Evolutionary conservation across 306 rosid species (phyloP).

Genomic region (Ceratonia siliqua): DNA sequence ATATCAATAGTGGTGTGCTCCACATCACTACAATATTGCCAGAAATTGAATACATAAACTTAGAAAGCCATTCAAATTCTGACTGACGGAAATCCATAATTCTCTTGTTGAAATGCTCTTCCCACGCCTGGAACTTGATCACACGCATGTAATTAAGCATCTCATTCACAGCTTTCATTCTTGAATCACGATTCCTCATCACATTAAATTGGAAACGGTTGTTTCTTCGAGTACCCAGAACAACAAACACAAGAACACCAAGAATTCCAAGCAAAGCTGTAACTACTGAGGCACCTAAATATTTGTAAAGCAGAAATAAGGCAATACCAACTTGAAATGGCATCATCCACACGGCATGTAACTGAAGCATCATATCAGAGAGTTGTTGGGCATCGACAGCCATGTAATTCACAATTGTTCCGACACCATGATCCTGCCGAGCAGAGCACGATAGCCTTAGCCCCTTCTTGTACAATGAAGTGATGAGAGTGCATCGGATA

Average conservation of each 20-base stretch:
- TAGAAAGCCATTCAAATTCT: constrained; percentile 80
- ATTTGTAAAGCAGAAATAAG: constrained; percentile 60
- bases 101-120: constrained; percentile 79
- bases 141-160: constrained; percentile 95
- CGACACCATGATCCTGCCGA: constrained; percentile 86
- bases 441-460: constrained; percentile 75
- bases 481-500: constrained; percentile 73
- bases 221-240: constrained; percentile 48
- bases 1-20: constrained; percentile 68
- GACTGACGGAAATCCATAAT: constrained; percentile 56
- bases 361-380: constrained; percentile 90
- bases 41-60: constrained; percentile 75
- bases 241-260: constrained; percentile 47
- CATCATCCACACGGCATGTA: constrained; percentile 87
- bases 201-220: constrained; percentile 60
- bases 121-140: constrained; percentile 99
- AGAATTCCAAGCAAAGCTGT: constrained; percentile 59
- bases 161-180: constrained; percentile 97
- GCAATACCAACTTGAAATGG: constrained; percentile 77
- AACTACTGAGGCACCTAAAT: constrained; percentile 57
- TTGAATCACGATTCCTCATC: constrained; percentile 83
- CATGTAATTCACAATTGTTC: constrained; percentile 95
- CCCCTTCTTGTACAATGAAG: constrained; percentile 87
- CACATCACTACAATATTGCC: constrained; percentile 67
- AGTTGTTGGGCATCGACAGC: constrained; percentile 91